A percentile compares a stretch with the other conserved stretches of the same genome.
phyloP scores from a whole-genome alignment of 164 flowering plant genomes.

The Dillenia turbinata region DNA sequence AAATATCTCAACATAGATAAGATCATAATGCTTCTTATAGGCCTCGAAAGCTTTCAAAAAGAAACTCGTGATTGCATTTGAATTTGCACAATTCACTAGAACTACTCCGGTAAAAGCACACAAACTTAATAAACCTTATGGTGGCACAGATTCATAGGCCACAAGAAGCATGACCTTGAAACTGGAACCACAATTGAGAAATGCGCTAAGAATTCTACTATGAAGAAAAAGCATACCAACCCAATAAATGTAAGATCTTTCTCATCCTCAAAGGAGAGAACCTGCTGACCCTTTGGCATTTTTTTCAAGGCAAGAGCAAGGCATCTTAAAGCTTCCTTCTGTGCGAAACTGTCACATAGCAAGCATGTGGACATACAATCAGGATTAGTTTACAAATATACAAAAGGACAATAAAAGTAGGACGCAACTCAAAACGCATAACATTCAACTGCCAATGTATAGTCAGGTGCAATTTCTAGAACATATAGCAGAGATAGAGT shows the following conservation, averaged over 20 bases:
- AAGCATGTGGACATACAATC: background rate
- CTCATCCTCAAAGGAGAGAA: slow-evolving; percentile 77
- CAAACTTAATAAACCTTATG: too few relatives aligned
- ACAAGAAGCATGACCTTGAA: background rate
- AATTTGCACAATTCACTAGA: too few relatives aligned
- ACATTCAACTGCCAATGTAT: background rate
- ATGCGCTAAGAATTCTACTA: background rate
- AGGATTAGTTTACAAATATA: slow-evolving; percentile 3
- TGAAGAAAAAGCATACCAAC: slow-evolving; percentile 75
- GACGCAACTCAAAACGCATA: background rate
- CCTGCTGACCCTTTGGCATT: slow-evolving; percentile 70
- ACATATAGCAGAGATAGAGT: background rate
- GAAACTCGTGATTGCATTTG: too few relatives aligned
- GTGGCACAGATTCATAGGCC: too few relatives aligned
- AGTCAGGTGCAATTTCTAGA: too few relatives aligned
- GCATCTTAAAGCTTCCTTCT: slow-evolving; percentile 90
- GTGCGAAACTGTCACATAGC: slow-evolving; percentile 67
- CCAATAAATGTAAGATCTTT: slow-evolving; percentile 94
- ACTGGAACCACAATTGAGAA: background rate
- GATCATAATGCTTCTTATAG: too few relatives aligned
- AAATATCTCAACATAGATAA: too few relatives aligned
- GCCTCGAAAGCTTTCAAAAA: too few relatives aligned
- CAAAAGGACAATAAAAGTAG: background rate
- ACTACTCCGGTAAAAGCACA: too few relatives aligned
- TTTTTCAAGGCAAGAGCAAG: slow-evolving; percentile 81